Evolutionary conservation across 1,139 yeast species (phyloP), one percentile per base, ranked within the genome.

Genomic region (Candida sp.): DNA sequence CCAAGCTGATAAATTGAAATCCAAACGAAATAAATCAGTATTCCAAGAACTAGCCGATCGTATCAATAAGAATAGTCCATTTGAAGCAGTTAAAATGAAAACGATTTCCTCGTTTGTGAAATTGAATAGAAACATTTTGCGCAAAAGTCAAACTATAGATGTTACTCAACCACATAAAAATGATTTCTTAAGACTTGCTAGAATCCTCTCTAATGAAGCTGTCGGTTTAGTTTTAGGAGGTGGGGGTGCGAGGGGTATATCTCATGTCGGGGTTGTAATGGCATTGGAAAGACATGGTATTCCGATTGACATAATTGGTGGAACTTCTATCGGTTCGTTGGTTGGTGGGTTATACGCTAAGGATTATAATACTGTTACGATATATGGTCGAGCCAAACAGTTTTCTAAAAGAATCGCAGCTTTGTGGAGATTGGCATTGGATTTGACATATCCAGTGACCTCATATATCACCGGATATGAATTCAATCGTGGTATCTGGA

Each of bases 401-500:
- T 93, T 93, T 66, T 79, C 96, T 2, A 84, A 83, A 22, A 74
- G 98, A 54, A 73, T 93, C 48, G 81, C 95, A 0, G 87, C 96
- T 3, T 49, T 87, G 5, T 93, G 99, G 99, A 73, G 98, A 52
- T 81, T 87, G 60, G 52, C 84, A 2, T 66, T 87, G 34, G 99
- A 93, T 60, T 66, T 93, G 52, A 93, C 99, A 0, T 87, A 91
- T 59, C 99, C 99, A 0, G 84, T 89, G 0, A 90, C 97, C 0
- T 87, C 98, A 0, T 93, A 93, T 59, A 87, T 95, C 9, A 93
- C 99, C 0, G 99, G 99, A 1, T 96, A 93, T 64, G 98, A 90
- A 61, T 93, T 93, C 63, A 93, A 93, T 61, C 75, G 98, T 53
- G 98, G 99, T 39, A 82, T 93, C 19, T 93, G 98, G 97, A 93